A percentile compares a stretch with the other conserved stretches of the same genome.
These are phyloP conservation scores for Karstenula rhodostoma DNA, from an alignment of 2,329 filamentous ascomycete genomes.

Conservation along the genomic window DNA sequence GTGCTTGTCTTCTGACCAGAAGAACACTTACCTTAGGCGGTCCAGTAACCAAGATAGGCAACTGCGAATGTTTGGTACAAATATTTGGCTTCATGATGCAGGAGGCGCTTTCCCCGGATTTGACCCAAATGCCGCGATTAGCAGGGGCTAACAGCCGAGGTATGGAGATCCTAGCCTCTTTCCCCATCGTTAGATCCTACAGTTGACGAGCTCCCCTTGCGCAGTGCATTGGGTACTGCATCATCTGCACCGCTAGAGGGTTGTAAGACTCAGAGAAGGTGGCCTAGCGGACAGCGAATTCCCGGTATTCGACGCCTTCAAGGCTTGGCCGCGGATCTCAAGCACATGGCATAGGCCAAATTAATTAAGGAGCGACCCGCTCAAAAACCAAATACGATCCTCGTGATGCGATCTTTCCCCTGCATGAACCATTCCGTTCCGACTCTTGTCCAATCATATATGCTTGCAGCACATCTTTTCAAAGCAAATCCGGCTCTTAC, in stretches of 20 bases:
- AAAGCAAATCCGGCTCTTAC: slow-evolving; percentile 4
- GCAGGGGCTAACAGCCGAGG: slow-evolving; percentile 7
- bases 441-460: slow-evolving; percentile 10
- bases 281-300: background rate
- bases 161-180: slow-evolving; percentile 4
- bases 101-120: slow-evolving; percentile 3
- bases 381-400: background rate
- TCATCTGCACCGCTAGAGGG: background rate
- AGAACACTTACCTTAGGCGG: slow-evolving; percentile 6
- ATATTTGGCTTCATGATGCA: background rate
- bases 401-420: slow-evolving; percentile 7
- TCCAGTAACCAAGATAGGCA: slow-evolving; percentile 5
- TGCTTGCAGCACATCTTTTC: slow-evolving; percentile 47
- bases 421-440: slow-evolving; percentile 1
- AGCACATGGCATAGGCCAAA: slow-evolving; percentile 3
- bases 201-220: background rate
- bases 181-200: background rate
- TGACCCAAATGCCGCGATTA: slow-evolving; percentile 1
- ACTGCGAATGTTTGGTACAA: background rate
- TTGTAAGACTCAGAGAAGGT: background rate
- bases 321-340: background rate
- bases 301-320: slow-evolving; percentile 1
- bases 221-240: background rate
- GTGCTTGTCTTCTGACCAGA: slow-evolving; percentile 7
- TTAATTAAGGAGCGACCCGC: slow-evolving; percentile 11